Base-by-base conservation (phyloP, 1,284 basidiomycete species). In the Naganishia cerealis region DNA sequence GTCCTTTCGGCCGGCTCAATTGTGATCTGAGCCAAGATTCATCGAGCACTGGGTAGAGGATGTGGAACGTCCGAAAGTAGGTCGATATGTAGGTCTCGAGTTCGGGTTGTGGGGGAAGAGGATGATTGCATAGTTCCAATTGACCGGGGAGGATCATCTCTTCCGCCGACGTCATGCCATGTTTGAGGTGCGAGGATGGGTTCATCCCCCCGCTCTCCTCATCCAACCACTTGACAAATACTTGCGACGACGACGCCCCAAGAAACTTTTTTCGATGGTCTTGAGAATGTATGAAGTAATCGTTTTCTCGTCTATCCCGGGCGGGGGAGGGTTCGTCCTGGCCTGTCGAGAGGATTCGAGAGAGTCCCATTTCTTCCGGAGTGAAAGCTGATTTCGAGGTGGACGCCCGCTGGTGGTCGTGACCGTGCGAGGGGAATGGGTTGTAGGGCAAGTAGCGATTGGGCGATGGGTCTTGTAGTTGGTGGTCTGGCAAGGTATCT, bases 161-260 rank as follows among this genome's bases (percentile, higher is more conserved):
- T 46, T 58, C 57, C 24, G 57, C 38, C 9, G 40, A 39, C 13
- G 57, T 18, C 57, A 58, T 58, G 16, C 57, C 57, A 18, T 58
- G 57, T 29, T 58, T 58, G 21, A 58, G 24, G 57, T 58, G 38
- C 40, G 57, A 42, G 2, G 57, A 58, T 10, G 57, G 57, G 9
- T 29, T 10, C 10, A 29, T 29, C 10, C 33, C 33, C 3, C 39
- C 57, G 16, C 57, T 24, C 39, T 42, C 39, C 40, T 58, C 57
- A 40, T 58, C 57, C 39, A 58, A 29, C 57, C 57, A 58, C 24
- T 58, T 58, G 26, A 58, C 57, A 29, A 58, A 42, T 9, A 58
- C 40, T 43, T 58, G 57, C 40, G 38, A 42, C 29, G 39, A 42
- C 40, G 57, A 58, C 24, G 57, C 57, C 9, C 57, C 57, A 6